Evolutionary conservation across 129 eudicot genomes (phyloP).

Genomic region (Erigeron canadensis): DNA sequence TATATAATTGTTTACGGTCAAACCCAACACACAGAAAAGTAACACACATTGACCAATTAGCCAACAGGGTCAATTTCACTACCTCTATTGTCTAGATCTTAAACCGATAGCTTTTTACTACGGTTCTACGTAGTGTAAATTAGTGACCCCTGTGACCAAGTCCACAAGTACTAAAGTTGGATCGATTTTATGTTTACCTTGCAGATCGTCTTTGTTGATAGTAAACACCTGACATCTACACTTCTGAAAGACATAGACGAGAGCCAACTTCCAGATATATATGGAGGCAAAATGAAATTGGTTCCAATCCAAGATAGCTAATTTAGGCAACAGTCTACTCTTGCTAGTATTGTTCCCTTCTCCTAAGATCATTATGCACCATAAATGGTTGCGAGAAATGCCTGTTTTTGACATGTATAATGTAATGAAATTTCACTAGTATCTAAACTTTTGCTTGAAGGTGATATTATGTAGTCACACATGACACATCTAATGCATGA

Average conservation of each 20-base stretch:
- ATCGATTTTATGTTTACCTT: slow-evolving; percentile 21
- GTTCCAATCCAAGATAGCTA: slow-evolving; percentile 83
- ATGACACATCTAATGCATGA: neutral
- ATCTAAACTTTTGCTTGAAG: neutral
- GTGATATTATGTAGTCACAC: neutral
- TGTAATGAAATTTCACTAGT: slow-evolving; percentile 5
- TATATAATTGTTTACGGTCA: neutral
- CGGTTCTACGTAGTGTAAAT: neutral
- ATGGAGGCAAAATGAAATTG: slow-evolving; percentile 75
- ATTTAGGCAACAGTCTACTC: slow-evolving; percentile 23
- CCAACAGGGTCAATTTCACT: no score
- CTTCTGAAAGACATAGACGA: slow-evolving; percentile 82
- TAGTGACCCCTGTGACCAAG: neutral
- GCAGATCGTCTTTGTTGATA: slow-evolving; percentile 84
- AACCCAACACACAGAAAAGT: neutral
- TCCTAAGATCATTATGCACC: slow-evolving; percentile 21
- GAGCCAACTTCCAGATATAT: slow-evolving; percentile 74
- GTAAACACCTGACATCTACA: slow-evolving; percentile 54
- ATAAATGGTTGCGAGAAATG: neutral
- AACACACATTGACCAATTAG: neutral
- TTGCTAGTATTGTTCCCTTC: neutral
- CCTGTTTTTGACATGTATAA: neutral
- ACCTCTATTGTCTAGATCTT: slow-evolving; percentile 1
- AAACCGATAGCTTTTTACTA: slow-evolving; percentile 7
- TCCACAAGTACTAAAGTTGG: neutral